phyloP scores from a whole-genome alignment of 1,284 basidiomycete genomes.

The Salmacisia buchloeana region DNA sequence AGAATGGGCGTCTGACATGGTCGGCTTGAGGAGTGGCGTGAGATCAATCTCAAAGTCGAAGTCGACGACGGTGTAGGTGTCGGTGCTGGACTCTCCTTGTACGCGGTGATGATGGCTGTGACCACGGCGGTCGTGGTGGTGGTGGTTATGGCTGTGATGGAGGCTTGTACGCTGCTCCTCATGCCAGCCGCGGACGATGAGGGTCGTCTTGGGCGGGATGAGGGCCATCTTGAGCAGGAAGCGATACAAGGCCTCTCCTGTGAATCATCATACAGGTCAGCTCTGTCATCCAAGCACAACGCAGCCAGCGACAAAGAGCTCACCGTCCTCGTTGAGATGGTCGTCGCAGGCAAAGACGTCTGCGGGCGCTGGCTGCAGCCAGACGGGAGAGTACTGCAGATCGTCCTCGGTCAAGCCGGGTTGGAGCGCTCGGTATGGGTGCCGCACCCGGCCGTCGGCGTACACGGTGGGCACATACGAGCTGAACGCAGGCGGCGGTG shows the following conservation, averaged over 20 bases:
- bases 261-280: not conserved
- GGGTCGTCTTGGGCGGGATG: not conserved
- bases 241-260: slow-evolving; percentile 5
- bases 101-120: not conserved
- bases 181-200: not conserved
- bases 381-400: not conserved
- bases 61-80: not conserved
- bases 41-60: not conserved
- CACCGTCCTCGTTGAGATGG: not conserved
- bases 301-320: not conserved
- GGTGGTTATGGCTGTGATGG: not conserved
- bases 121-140: not conserved
- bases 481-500: too few species aligned
- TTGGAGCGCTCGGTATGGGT: too few species aligned
- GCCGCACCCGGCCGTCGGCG: too few species aligned
- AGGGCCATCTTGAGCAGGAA: not conserved
- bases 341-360: not conserved
- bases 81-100: not conserved
- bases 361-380: not conserved
- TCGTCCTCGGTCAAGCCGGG: too few species aligned
- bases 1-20: not conserved
- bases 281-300: not conserved
- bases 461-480: too few species aligned
- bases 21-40: not conserved
- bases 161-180: not conserved